Percentiles rank a stretch among this genome's conserved stretches.
These are phyloP conservation scores for Fusarium kyushuense DNA, from an alignment of 2,329 filamentous ascomycete species.

Conservation along the genomic window DNA sequence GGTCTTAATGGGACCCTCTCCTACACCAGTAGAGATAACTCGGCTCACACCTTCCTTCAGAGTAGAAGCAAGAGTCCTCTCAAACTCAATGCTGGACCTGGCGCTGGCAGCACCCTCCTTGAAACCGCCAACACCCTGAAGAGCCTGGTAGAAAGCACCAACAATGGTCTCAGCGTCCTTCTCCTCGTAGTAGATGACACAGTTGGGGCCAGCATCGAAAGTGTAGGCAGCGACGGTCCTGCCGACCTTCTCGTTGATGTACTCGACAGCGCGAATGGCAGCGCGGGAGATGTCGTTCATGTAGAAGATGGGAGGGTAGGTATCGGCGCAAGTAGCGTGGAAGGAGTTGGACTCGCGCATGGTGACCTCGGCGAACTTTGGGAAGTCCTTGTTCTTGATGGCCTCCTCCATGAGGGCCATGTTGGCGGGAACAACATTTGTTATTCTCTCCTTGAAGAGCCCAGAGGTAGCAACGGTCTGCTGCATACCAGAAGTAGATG, in stretches of 20 bases:
- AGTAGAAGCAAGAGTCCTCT: slow-evolving; percentile 72
- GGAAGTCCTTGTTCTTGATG: slow-evolving; percentile 82
- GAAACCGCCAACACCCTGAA: slow-evolving; percentile 78
- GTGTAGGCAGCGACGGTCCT: slow-evolving; percentile 91
- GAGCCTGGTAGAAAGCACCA: slow-evolving; percentile 78
- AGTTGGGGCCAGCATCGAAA: slow-evolving; percentile 97
- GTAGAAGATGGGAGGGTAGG: slow-evolving; percentile 97
- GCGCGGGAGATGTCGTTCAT: slow-evolving; percentile 94
- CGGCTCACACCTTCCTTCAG: slow-evolving; percentile 85
- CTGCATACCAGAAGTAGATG: slow-evolving; percentile 95
- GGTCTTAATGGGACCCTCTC: slow-evolving; percentile 86
- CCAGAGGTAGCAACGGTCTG: slow-evolving; percentile 91
- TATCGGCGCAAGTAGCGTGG: slow-evolving; percentile 94
- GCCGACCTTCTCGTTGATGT: slow-evolving; percentile 84
- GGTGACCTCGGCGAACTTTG: slow-evolving; percentile 86
- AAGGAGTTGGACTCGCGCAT: slow-evolving; percentile 98
- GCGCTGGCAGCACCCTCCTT: slow-evolving; percentile 68
- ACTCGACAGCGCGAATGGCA: slow-evolving; percentile 88
- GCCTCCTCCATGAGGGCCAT: slow-evolving; percentile 90
- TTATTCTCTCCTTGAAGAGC: slow-evolving; percentile 83
- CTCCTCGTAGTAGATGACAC: slow-evolving; percentile 94
- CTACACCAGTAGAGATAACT: slow-evolving; percentile 91
- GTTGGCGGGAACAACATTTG: slow-evolving; percentile 80
- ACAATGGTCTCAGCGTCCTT: slow-evolving; percentile 79
- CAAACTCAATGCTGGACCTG: slow-evolving; percentile 67